A percentile compares a stretch with the other conserved stretches of the same genome.
Evolutionary conservation across 2,329 filamentous ascomycete genomes (phyloP).

Genomic region (Xylariaceae sp.): DNA sequence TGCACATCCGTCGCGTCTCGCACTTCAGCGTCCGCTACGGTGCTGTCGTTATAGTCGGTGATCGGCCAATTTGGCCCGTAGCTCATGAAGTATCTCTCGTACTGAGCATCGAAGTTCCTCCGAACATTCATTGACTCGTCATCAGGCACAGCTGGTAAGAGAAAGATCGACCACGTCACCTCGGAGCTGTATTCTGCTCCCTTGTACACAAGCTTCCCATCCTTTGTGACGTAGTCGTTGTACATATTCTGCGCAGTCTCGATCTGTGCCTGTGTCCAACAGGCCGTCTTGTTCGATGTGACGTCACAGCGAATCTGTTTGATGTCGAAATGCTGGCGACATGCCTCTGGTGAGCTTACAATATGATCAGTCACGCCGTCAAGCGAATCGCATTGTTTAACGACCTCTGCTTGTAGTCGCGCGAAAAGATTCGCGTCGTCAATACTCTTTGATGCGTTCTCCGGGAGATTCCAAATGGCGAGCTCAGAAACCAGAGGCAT

Average conservation of each 20-base stretch:
- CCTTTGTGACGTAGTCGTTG: constrained; percentile 19
- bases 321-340: constrained; percentile 26
- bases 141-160: constrained; percentile 17
- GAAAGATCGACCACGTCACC: constrained; percentile 19
- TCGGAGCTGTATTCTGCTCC: constrained; percentile 42
- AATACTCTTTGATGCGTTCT: constrained; percentile 32
- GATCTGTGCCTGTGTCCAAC: constrained; percentile 36
- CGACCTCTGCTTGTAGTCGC: constrained; percentile 36
- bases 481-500: constrained; percentile 34
- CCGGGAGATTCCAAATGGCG: constrained; percentile 40
- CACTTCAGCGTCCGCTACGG: constrained; percentile 18
- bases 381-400: constrained; percentile 38
- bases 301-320: constrained; percentile 30
- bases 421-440: constrained; percentile 35
- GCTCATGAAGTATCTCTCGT: constrained; percentile 24
- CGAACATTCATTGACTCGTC: constrained; percentile 16
- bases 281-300: constrained; percentile 23
- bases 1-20: constrained; percentile 18
- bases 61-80: constrained; percentile 21
- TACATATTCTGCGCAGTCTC: constrained; percentile 24
- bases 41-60: constrained; percentile 23
- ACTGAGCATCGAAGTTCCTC: constrained; percentile 24
- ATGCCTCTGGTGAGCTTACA: constrained; percentile 34
- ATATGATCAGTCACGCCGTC: constrained; percentile 40
- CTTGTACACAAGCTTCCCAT: constrained; percentile 25